Percentiles rank a stretch among this genome's conserved stretches.
Evolutionary conservation across 768 basidiomycete species (phyloP).

Genomic region (Leccinum barrowsii): DNA sequence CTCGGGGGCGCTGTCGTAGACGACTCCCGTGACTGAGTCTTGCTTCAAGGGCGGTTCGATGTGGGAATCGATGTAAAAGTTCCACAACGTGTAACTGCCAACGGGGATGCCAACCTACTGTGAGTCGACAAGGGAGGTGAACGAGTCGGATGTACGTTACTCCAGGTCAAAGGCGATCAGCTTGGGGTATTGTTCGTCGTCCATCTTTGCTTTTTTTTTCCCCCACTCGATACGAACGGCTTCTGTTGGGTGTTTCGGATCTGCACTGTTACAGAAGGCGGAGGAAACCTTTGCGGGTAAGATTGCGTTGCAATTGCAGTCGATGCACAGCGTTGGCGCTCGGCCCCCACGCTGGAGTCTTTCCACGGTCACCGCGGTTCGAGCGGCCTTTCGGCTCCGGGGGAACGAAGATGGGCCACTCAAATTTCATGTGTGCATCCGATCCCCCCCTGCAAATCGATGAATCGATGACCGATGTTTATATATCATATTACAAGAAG

Average conservation of each 20-base stretch:
- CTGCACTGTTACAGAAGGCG: neutral
- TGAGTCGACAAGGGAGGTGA: neutral
- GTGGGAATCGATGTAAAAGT: slow-evolving; percentile 84
- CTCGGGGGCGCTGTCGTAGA: slow-evolving; percentile 22
- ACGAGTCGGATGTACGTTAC: slow-evolving; percentile 39
- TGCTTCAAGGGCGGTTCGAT: slow-evolving; percentile 55
- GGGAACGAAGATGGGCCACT: no score
- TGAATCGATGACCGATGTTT: no score
- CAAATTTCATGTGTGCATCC: no score
- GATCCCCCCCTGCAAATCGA: no score
- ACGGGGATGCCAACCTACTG: neutral
- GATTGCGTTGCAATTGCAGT: no score
- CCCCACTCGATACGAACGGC: neutral
- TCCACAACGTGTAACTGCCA: slow-evolving; percentile 81
- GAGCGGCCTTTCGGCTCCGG: neutral
- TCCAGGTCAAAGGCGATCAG: slow-evolving; percentile 82
- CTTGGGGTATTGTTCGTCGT: slow-evolving; percentile 43
- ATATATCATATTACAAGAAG: neutral
- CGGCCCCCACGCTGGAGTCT: neutral
- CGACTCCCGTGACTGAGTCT: slow-evolving; percentile 27
- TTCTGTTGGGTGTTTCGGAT: neutral
- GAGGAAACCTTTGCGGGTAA: neutral
- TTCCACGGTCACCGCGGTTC: neutral
- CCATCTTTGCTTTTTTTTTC: slow-evolving; percentile 11
- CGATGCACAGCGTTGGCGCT: no score